Percentiles rank a stretch among this genome's conserved stretches.
These are phyloP conservation scores for Ceratocystis colombiana DNA, from an alignment of 2,329 filamentous ascomycete species.

Conservation along the genomic window DNA sequence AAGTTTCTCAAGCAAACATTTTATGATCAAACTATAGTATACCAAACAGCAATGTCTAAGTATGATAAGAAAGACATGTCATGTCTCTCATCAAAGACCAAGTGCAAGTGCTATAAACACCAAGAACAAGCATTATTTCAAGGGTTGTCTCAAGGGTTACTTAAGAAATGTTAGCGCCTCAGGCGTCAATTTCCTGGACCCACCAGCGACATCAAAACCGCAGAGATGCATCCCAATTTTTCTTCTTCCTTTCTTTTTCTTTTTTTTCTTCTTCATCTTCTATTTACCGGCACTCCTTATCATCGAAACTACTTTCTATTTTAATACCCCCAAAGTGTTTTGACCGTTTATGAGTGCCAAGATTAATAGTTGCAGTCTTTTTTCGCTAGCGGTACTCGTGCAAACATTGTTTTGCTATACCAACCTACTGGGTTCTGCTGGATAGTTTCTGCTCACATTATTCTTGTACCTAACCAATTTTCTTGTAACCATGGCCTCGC, in stretches of 20 bases:
- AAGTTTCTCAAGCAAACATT: too few relatives aligned
- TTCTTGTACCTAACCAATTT: slow-evolving; percentile 12
- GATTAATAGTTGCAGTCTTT: slow-evolving; percentile 67
- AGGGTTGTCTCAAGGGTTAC: slow-evolving; percentile 4
- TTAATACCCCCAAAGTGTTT: slow-evolving; percentile 58
- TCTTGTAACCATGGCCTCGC: neutral
- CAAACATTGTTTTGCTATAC: slow-evolving; percentile 34
- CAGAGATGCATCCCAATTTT: slow-evolving; percentile 4
- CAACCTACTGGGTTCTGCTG: slow-evolving; percentile 74
- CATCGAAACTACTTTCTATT: slow-evolving; percentile 59
- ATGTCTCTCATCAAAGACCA: neutral
- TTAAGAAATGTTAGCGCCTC: neutral
- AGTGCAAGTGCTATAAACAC: too few relatives aligned
- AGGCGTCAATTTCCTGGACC: neutral
- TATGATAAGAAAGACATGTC: too few relatives aligned
- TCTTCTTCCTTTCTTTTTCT: slow-evolving; percentile 30
- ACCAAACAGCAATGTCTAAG: too few relatives aligned
- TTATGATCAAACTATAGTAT: too few relatives aligned
- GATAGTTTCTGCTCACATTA: slow-evolving; percentile 88
- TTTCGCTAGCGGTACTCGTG: slow-evolving; percentile 97
- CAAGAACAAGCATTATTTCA: too few relatives aligned
- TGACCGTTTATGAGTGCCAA: slow-evolving; percentile 91
- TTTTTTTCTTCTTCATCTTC: slow-evolving; percentile 34
- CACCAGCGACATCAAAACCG: slow-evolving; percentile 22
- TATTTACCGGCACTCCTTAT: slow-evolving; percentile 86